Evolutionary conservation across 2,329 filamentous ascomycete species (phyloP).

Genomic region (Coleophoma eucalyptorum): DNA sequence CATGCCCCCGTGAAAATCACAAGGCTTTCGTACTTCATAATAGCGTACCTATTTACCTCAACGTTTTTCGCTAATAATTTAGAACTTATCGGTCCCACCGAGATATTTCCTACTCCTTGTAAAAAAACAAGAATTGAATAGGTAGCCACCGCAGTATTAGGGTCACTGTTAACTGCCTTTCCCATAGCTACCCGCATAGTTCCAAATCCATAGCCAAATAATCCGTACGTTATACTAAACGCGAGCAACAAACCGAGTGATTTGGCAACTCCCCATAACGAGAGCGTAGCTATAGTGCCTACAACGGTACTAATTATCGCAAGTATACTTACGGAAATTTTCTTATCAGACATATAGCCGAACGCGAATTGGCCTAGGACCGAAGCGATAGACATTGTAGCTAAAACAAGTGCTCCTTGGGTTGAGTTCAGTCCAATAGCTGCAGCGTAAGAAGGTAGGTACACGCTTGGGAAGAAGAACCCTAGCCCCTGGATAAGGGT

Average conservation of each 20-base stretch:
- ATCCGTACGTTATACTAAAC: slow-evolving; percentile 49
- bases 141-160: slow-evolving; percentile 19
- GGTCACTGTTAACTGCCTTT: slow-evolving; percentile 23
- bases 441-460: slow-evolving; percentile 23
- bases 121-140: slow-evolving; percentile 26
- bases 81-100: slow-evolving; percentile 26
- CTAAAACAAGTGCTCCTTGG: slow-evolving; percentile 33
- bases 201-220: slow-evolving; percentile 49
- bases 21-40: slow-evolving; percentile 13
- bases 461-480: slow-evolving; percentile 45
- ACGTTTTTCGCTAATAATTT: slow-evolving; percentile 14
- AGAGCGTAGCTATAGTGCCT: slow-evolving; percentile 41
- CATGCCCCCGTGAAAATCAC: slow-evolving; percentile 19
- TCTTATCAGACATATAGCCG: slow-evolving; percentile 45
- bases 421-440: neutral
- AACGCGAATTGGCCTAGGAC: slow-evolving; percentile 46
- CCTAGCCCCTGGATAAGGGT: slow-evolving; percentile 44
- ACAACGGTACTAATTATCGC: slow-evolving; percentile 38
- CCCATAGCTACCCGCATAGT: slow-evolving; percentile 41
- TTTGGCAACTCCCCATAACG: slow-evolving; percentile 48
- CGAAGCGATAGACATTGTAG: slow-evolving; percentile 44
- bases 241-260: slow-evolving; percentile 40
- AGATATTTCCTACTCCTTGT: slow-evolving; percentile 28
- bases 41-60: slow-evolving; percentile 11
- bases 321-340: slow-evolving; percentile 32